Evolutionary conservation across 257 asterid genomes (phyloP).

Genomic region (Cinchona pubescens): DNA sequence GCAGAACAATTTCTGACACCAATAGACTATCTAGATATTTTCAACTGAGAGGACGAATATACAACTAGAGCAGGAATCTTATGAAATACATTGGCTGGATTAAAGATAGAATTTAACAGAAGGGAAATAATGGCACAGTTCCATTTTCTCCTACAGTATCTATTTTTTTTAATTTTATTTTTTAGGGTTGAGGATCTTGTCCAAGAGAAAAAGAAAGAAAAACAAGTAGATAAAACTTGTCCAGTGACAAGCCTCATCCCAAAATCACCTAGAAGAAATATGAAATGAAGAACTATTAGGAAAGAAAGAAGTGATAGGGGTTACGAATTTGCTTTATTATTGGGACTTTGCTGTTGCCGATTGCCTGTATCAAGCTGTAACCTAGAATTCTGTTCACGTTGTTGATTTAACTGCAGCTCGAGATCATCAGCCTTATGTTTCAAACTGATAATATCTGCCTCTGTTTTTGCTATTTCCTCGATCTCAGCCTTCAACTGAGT

Average conservation of each 20-base stretch:
- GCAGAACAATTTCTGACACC: neutral
- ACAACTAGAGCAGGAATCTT: neutral
- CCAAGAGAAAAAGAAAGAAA: neutral
- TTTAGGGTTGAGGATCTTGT: neutral
- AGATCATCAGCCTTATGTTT: conserved; percentile 72
- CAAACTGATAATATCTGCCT: conserved; percentile 50
- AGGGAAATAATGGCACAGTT: neutral
- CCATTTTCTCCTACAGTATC: neutral
- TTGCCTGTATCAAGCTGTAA: conserved; percentile 41
- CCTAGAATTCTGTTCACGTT: conserved; percentile 58
- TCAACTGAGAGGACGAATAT: neutral
- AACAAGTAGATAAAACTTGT: conserved; percentile 2
- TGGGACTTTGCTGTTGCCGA: conserved; percentile 42
- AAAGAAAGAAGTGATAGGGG: conserved; percentile 14
- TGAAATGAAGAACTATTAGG: conserved; percentile 14
- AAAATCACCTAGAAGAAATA: neutral
- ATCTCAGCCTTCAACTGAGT: conserved; percentile 57
- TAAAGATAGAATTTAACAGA: neutral
- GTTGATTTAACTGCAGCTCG: conserved; percentile 54
- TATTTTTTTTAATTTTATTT: neutral
- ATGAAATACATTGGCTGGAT: neutral
- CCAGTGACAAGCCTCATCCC: conserved; percentile 5
- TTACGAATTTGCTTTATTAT: conserved; percentile 44
- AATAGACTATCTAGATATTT: neutral
- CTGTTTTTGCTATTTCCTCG: conserved; percentile 65